Conservation (phyloP, 768 basidiomycete genomes). For the Hericium coralloides region DNA sequence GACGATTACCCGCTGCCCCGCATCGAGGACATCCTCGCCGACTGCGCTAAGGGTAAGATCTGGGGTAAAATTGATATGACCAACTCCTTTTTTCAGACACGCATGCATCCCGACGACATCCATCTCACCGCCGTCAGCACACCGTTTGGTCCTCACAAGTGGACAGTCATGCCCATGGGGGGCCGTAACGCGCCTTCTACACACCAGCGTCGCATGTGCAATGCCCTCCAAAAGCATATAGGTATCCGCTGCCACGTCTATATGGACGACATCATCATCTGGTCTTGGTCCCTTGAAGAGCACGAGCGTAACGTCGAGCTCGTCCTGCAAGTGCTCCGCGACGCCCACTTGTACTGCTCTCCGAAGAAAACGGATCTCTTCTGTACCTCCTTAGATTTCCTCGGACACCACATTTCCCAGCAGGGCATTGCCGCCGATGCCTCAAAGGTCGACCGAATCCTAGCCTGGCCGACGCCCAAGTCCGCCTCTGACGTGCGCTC, state of each 20-base stretch:
- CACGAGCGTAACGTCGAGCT: slow-evolving; percentile 12
- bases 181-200: too few relatives aligned
- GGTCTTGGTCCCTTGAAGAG: slow-evolving; percentile 9
- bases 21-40: too few relatives aligned
- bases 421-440: not conserved
- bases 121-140: too few relatives aligned
- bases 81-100: too few relatives aligned
- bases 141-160: too few relatives aligned
- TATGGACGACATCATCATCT: too few relatives aligned
- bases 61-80: too few relatives aligned
- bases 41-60: too few relatives aligned
- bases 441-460: not conserved
- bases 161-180: too few relatives aligned
- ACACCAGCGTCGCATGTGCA: slow-evolving; percentile 26
- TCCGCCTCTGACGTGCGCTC: not conserved
- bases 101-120: too few relatives aligned
- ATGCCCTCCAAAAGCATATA: slow-evolving; percentile 24
- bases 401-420: not conserved
- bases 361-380: slow-evolving; percentile 13
- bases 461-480: not conserved
- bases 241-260: slow-evolving; percentile 36
- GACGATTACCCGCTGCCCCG: too few relatives aligned
- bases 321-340: slow-evolving; percentile 11
- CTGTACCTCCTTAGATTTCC: slow-evolving; percentile 4
- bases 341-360: slow-evolving; percentile 11